Conservation (phyloP, 768 basidiomycete genomes). For the Amanita fuliginea region DNA sequence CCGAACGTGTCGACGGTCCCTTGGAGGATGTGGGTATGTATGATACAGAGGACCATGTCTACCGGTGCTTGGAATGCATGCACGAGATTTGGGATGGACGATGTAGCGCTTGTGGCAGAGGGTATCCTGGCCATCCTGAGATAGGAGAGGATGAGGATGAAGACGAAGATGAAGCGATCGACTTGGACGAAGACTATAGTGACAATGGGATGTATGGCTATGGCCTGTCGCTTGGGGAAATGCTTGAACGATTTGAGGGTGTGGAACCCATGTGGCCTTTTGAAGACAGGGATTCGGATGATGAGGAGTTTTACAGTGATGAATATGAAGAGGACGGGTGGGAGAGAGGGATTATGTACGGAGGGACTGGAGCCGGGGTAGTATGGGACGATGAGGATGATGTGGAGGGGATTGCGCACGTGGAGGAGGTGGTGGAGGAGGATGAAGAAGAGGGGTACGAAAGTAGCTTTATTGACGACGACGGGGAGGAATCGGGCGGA, state of each 20-base stretch:
- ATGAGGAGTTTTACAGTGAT: not conserved
- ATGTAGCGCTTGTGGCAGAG: conserved; percentile 51
- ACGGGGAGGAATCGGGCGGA: conserved; percentile 3
- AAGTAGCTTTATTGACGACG: conserved; percentile 13
- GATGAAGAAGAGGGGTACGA: conserved; percentile 9
- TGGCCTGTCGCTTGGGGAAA: not conserved
- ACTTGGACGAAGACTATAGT: not conserved
- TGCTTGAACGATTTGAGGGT: not conserved
- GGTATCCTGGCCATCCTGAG: conserved; percentile 42
- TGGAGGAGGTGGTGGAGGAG: conserved; percentile 5
- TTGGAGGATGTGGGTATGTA: conserved; percentile 47
- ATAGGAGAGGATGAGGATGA: conserved; percentile 23
- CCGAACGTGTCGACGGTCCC: conserved; percentile 15
- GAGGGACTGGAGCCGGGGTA: not conserved
- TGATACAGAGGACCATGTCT: conserved; percentile 70
- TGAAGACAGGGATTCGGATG: not conserved
- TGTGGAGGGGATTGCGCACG: conserved; percentile 4
- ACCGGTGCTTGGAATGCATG: conserved; percentile 64
- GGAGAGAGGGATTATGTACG: conserved; percentile 9
- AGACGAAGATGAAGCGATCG: conserved; percentile 1
- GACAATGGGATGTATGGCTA: not conserved
- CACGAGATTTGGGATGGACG: conserved; percentile 67
- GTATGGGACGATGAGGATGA: conserved; percentile 1
- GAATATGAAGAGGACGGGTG: not conserved
- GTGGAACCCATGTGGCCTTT: not conserved